Percentiles rank a stretch among this genome's conserved stretches.
Conservation (phyloP, 225 moss, liverwort and hornwort species). For the Marchantia paleacea region DNA sequence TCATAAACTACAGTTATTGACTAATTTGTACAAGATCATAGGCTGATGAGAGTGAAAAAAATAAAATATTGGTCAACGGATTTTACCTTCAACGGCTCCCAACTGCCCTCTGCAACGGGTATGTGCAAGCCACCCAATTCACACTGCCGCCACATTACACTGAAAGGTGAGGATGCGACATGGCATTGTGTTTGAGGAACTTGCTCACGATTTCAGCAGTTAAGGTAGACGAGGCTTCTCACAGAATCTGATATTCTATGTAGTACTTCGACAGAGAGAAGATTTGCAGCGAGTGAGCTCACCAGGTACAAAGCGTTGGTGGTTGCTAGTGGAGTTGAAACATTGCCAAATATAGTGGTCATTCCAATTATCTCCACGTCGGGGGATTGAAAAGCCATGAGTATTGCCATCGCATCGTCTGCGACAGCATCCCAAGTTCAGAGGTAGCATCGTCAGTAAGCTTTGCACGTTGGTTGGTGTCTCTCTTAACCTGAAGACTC, state of each 20-base stretch:
- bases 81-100: slow-evolving; percentile 56
- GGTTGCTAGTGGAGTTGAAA: slow-evolving; percentile 63
- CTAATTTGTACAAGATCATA: neutral
- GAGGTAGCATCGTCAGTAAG: neutral
- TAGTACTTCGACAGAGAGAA: neutral
- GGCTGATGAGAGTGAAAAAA: neutral
- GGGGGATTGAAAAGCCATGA: slow-evolving; percentile 76
- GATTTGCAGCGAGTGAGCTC: neutral
- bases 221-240: neutral
- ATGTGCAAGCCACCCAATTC: slow-evolving; percentile 66
- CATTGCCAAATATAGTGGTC: slow-evolving; percentile 87
- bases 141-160: slow-evolving; percentile 54
- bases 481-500: too few species aligned
- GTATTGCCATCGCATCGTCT: slow-evolving; percentile 98
- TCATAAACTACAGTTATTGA: neutral
- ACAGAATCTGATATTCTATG: neutral
- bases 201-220: neutral
- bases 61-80: neutral
- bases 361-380: slow-evolving; percentile 81
- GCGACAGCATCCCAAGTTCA: slow-evolving; percentile 7
- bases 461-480: too few species aligned
- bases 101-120: slow-evolving; percentile 80
- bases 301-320: slow-evolving; percentile 78
- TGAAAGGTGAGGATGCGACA: neutral
- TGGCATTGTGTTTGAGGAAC: neutral